Base-by-base conservation (phyloP, 2,329 filamentous ascomycete genomes). In the Penicillium polonicum region DNA sequence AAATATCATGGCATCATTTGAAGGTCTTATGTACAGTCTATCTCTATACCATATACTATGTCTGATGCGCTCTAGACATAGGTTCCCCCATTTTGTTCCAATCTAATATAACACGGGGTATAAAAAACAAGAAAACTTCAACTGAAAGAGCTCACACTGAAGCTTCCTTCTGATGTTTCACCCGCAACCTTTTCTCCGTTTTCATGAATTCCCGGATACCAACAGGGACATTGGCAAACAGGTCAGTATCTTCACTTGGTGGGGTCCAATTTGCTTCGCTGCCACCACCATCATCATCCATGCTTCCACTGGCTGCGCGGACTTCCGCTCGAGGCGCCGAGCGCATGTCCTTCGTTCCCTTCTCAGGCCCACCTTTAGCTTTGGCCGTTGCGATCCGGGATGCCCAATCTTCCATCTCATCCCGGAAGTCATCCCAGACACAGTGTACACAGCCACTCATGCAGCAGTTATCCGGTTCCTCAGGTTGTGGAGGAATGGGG, bases 391-490 rank as follows among this genome's bases (percentile, higher is more conserved):
- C 78, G 36, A 83, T 84, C 58, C 86, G 83, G 15, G 80, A 78
- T 4, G 87, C 88, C 91, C 92, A 97, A 57, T 90, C 89, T 74
- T 97, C 92, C 76, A 97, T 82, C 52, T 97, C 94, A 65, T 99
- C 93, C 9, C 92, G 84, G 75, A 88, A 97, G 52, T 86, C 81
- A 68, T 97, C 92, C 92, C 92, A 97, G 3, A 97, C 94, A 74
- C 94, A 99, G 74, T 97, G 92, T 48, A 96, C 93, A 72, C 94
- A 99, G 3, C 94, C 94, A 70, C 90, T 94, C 94, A 99, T 99
- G 77, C 94, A 99, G 82, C 94, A 99, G 72, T 99, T 97, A 69
- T 97, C 94, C 4, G 94, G 94, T 76, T 99, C 93, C 48, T 86
- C 83, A 1, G 94, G 94, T 48, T 85, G 84, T 0, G 92, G 92